phyloP scores from a whole-genome alignment of 345 rosid species.

The Toxicodendron radicans region DNA sequence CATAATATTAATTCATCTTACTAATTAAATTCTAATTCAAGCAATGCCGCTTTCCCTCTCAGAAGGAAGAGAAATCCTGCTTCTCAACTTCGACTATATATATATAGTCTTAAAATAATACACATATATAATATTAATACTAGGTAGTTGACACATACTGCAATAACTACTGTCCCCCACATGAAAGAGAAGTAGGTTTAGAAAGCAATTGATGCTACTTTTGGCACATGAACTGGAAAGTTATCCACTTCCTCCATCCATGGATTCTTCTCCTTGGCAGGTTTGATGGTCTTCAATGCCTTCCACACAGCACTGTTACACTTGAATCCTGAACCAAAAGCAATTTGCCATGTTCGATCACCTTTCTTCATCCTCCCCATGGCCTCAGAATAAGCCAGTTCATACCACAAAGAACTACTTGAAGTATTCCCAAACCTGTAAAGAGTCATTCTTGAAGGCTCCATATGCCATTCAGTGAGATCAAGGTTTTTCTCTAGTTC shows the following conservation, averaged over 20 bases:
- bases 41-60: too few species aligned
- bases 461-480: conserved; percentile 64
- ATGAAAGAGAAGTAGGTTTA: background rate
- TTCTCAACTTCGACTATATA: too few species aligned
- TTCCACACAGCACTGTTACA: conserved; percentile 69
- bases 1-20: too few species aligned
- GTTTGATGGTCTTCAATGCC: conserved; percentile 44
- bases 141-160: too few species aligned
- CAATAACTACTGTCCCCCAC: background rate
- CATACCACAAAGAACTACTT: conserved; percentile 75
- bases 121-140: too few species aligned
- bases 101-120: too few species aligned
- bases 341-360: conserved; percentile 72
- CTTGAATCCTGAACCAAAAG: conserved; percentile 75
- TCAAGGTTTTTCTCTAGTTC: conserved; percentile 63
- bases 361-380: conserved; percentile 67
- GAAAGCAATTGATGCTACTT: conserved; percentile 16
- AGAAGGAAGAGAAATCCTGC: background rate
- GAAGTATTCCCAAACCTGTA: conserved; percentile 72
- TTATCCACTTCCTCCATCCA: conserved; percentile 58
- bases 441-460: conserved; percentile 78
- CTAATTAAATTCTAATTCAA: too few species aligned
- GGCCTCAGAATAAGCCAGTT: conserved; percentile 64
- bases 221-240: conserved; percentile 39
- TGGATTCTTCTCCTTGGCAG: conserved; percentile 45